These are phyloP conservation scores for Sporothrix phasma DNA, from an alignment of 2,329 filamentous ascomycete species.

Conservation along the genomic window DNA sequence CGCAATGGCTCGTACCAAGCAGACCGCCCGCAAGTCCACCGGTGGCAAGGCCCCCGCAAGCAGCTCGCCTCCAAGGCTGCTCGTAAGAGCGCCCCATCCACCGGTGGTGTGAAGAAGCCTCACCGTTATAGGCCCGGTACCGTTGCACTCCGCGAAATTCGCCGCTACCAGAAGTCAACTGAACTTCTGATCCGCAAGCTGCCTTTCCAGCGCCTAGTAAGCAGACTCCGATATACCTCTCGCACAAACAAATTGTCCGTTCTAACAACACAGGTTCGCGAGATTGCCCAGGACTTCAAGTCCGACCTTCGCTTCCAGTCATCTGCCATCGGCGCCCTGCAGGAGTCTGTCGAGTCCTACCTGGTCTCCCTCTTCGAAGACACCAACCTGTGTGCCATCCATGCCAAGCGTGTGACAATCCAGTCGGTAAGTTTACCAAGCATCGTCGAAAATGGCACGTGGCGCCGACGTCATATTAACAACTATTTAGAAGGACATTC, in stretches of 20 bases:
- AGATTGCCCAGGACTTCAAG: slow-evolving; percentile 95
- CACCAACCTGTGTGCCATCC: slow-evolving; percentile 96
- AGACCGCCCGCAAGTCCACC: slow-evolving; percentile 65
- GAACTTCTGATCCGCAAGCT: slow-evolving; percentile 95
- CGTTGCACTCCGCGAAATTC: slow-evolving; percentile 95
- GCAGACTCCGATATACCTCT: slow-evolving; percentile 21
- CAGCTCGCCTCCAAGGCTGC: slow-evolving; percentile 99
- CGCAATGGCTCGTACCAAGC: slow-evolving; percentile 56
- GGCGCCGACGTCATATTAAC: slow-evolving; percentile 26
- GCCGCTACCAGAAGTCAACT: slow-evolving; percentile 95
- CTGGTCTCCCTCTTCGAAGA: slow-evolving; percentile 97
- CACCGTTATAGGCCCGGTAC: slow-evolving; percentile 86
- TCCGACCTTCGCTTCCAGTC: slow-evolving; percentile 96
- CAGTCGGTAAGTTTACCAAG: slow-evolving; percentile 51
- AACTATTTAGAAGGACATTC: slow-evolving; percentile 69
- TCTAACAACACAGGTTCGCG: slow-evolving; percentile 53
- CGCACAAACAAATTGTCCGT: too few species aligned
- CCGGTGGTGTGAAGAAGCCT: slow-evolving; percentile 95
- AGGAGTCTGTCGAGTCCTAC: slow-evolving; percentile 98
- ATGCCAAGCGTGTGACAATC: slow-evolving; percentile 99
- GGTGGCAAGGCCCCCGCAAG: slow-evolving; percentile 78
- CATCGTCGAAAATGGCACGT: neutral
- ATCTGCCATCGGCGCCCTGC: slow-evolving; percentile 90
- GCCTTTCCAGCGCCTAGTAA: slow-evolving; percentile 88
- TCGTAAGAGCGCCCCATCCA: slow-evolving; percentile 94